Base-by-base conservation (phyloP, 2,329 filamentous ascomycete genomes). In the Aspergillus sp. region DNA sequence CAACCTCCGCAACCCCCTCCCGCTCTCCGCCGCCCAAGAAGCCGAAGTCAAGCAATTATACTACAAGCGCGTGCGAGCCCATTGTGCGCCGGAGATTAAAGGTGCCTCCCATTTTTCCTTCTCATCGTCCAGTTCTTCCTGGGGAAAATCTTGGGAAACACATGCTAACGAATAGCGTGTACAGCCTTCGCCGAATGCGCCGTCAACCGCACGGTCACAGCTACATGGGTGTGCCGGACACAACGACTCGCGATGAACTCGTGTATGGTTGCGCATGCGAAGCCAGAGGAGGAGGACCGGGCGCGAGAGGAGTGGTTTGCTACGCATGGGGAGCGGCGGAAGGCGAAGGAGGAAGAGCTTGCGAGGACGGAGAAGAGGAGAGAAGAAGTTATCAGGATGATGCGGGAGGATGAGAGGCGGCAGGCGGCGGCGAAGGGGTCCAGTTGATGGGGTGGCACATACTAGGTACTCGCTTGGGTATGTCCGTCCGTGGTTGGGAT, bases 281-380 rank as follows among this genome's bases (percentile, higher is more conserved):
- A 91, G 66, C 91, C 89, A 66, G 87, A 85, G 58, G 92, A 96
- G 76, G 86, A 96, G 77, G 95, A 99, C 80, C 88, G 87, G 25
- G 95, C 95, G 66, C 84, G 95, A 56, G 91, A 93, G 77, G 93
- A 98, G 75, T 99, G 95, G 95, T 98, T 98, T 77, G 87, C 88
- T 55, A 84, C 86, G 66, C 85, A 91, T 55, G 83, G 91, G 69
- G 87, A 92, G 79, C 84, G 93, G 59, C 85, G 88, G 69, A 81
- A 81, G 60, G 87, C 90, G 76, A 81, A 88, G 43, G 89, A 92
- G 76, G 83, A 84, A 64, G 88, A 89, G 70, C 83, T 85, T 46
- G 68, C 65, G 22, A 69, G 63, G 54, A 76, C 77, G 4, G 77
- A 80, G 67, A 72, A 73, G 64, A 71, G 76, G 50, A 76, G 78